Percentiles rank a stretch among this genome's conserved stretches.
Conservation (phyloP, 768 basidiomycete genomes). For the Russula lepida region DNA sequence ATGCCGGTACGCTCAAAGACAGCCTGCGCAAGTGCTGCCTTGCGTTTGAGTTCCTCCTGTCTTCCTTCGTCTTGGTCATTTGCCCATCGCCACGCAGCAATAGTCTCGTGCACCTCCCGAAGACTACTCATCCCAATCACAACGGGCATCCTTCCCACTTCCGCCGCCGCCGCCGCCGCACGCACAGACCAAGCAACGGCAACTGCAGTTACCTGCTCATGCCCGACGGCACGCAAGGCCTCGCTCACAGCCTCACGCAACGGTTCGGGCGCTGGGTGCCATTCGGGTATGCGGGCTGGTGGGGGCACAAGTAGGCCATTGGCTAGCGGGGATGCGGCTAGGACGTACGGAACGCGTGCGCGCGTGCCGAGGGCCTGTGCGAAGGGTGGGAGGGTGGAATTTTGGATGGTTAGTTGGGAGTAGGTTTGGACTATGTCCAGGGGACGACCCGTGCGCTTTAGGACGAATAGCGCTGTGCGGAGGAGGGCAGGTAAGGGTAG, state of each 20-base stretch:
- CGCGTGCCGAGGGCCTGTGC: slow-evolving; percentile 48
- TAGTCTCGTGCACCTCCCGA: slow-evolving; percentile 65
- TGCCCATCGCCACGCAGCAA: slow-evolving; percentile 59
- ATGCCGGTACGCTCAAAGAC: slow-evolving; percentile 44
- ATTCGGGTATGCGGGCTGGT: slow-evolving; percentile 40
- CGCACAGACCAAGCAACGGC: slow-evolving; percentile 68
- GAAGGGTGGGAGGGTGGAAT: slow-evolving; percentile 50
- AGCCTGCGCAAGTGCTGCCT: slow-evolving; percentile 37
- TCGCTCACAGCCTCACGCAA: slow-evolving; percentile 37
- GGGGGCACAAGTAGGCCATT: slow-evolving; percentile 64
- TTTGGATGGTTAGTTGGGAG: slow-evolving; percentile 73
- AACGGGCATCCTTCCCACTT: slow-evolving; percentile 39
- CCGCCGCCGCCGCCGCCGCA: slow-evolving; percentile 11
- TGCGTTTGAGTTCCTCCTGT: slow-evolving; percentile 32
- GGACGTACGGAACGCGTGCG: slow-evolving; percentile 57
- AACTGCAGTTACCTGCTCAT: slow-evolving; percentile 47
- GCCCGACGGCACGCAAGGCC: slow-evolving; percentile 31
- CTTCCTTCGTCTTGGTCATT: slow-evolving; percentile 29
- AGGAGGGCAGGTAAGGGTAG: slow-evolving; percentile 79
- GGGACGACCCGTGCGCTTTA: slow-evolving; percentile 38
- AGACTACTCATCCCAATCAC: slow-evolving; percentile 67
- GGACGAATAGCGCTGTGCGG: slow-evolving; percentile 67
- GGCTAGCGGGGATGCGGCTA: slow-evolving; percentile 75
- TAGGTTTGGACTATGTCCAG: slow-evolving; percentile 76
- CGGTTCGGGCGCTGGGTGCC: slow-evolving; percentile 67